Evolutionary conservation across 140 eudicot species (phyloP), one percentile per base, ranked within the genome.

Genomic region (Oenanthe javanica): DNA sequence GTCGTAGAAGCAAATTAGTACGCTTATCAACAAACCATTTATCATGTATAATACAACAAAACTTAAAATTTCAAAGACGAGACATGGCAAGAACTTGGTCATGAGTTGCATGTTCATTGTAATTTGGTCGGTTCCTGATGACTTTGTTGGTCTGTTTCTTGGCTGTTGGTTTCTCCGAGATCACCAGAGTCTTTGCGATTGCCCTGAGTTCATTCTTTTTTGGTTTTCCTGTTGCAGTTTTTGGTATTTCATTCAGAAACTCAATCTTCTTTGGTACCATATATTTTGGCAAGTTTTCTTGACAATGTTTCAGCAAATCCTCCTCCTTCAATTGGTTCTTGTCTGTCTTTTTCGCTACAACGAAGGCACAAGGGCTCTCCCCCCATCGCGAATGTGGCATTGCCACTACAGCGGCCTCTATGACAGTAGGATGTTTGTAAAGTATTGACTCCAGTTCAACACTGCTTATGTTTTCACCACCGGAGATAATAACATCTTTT

Each of bases 341-440:
- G 4, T 76, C 49, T 0, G 81, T 16, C 1, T 8, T 79, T 67
- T 73, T 85, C 48, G 89, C n/a, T 1, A 75, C 85, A 14, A 93
- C 90, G 13, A 93, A 93, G 2, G 96, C 98, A 67, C 98, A 93
- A 0, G 98, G 96, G 49, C 89, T 93, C 82, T 93, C 98, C 3
- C 97, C 98, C 98, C 98, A 93, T 78, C 82, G 83, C 1, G 90
- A 90, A 48, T 93, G 96, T 5, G 96, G 96, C 98, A 91, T 93
- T 10, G 98, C 98, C 81, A 93, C 98, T 81, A 91, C 98, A 0
- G 94, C 92, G 0, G 91, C 97, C 42, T 93, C 98, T 9, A 75
- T 77, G 77, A 91, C 83, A 16, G 84, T 85, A 0, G 93, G 90
- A 61, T 91, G 90, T 71, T 86, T 70, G 86, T 84, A 93, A 25